phyloP scores from a whole-genome alignment of 257 asterid species.

The Cynanchum wilfordii region DNA sequence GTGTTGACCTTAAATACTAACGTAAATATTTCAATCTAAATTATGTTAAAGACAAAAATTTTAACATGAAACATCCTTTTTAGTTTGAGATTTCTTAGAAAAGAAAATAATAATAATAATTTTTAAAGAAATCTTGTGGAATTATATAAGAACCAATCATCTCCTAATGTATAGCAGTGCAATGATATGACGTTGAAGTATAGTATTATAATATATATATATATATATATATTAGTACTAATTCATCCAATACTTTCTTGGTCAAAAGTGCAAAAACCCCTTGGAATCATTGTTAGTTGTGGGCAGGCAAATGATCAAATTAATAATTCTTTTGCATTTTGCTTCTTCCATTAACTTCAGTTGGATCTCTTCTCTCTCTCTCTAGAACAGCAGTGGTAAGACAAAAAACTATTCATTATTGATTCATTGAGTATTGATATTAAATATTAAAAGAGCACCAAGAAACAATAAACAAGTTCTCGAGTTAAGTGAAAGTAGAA shows the following conservation, averaged over 20 bases:
- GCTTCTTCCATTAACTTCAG: conserved; percentile 28
- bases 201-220: too few species aligned
- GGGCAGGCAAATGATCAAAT: conserved; percentile 30
- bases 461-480: too few species aligned
- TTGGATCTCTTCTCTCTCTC: conserved; percentile 1
- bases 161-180: conserved; percentile 16
- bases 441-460: too few species aligned
- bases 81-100: conserved; percentile 11
- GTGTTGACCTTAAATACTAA: too few species aligned
- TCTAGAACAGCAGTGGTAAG: conserved; percentile 9
- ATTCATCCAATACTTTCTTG: conserved; percentile 31
- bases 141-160: conserved; percentile 32
- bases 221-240: conserved; percentile 15
- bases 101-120: neutral
- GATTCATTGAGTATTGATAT: neutral
- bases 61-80: conserved; percentile 15
- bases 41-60: too few species aligned
- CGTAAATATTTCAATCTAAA: too few species aligned
- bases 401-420: neutral
- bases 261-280: conserved; percentile 46
- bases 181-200: conserved; percentile 29
- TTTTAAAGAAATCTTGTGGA: conserved; percentile 9
- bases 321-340: conserved; percentile 30
- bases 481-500: too few species aligned
- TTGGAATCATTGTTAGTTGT: conserved; percentile 50